A percentile compares a stretch with the other conserved stretches of the same genome.
phyloP scores from a whole-genome alignment of 2,329 filamentous ascomycete species.

The Metarhizium album region DNA sequence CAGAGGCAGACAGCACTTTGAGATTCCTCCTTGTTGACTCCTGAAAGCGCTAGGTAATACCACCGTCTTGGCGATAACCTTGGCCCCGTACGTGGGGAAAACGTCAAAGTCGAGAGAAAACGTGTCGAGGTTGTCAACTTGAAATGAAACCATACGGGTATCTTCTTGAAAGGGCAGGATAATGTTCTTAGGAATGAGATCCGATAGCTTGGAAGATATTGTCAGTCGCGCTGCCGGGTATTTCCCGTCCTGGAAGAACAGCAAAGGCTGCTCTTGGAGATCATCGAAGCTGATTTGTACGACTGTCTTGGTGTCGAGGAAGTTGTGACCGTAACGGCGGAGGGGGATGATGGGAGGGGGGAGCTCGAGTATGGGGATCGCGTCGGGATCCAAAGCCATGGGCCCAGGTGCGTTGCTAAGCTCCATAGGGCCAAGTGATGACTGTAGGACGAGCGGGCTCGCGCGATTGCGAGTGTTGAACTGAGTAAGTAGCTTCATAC shows the following conservation, averaged over 20 bases:
- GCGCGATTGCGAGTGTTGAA: conserved; percentile 34
- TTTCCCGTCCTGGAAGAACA: conserved; percentile 96
- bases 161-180: conserved; percentile 95
- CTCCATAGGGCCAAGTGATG: conserved; percentile 31
- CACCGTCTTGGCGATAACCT: conserved; percentile 92
- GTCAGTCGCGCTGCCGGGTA: conserved; percentile 91
- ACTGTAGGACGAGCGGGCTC: conserved; percentile 34
- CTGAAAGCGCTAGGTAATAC: conserved; percentile 82
- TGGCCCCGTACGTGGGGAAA: conserved; percentile 93
- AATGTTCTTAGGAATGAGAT: conserved; percentile 92
- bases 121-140: conserved; percentile 84
- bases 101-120: conserved; percentile 97
- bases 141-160: conserved; percentile 85
- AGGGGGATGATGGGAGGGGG: conserved; percentile 94
- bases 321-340: conserved; percentile 93
- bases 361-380: conserved; percentile 82
- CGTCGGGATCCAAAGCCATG: conserved; percentile 68
- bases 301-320: conserved; percentile 94
- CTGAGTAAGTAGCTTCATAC: conserved; percentile 76
- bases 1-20: conserved; percentile 73
- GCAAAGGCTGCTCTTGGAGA: conserved; percentile 61
- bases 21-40: conserved; percentile 55
- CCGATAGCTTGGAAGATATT: conserved; percentile 91
- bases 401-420: conserved; percentile 42
- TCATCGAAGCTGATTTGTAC: conserved; percentile 86